Conservation (phyloP, 148 eudicot genomes). For the Rhododendron kiyosumense region DNA sequence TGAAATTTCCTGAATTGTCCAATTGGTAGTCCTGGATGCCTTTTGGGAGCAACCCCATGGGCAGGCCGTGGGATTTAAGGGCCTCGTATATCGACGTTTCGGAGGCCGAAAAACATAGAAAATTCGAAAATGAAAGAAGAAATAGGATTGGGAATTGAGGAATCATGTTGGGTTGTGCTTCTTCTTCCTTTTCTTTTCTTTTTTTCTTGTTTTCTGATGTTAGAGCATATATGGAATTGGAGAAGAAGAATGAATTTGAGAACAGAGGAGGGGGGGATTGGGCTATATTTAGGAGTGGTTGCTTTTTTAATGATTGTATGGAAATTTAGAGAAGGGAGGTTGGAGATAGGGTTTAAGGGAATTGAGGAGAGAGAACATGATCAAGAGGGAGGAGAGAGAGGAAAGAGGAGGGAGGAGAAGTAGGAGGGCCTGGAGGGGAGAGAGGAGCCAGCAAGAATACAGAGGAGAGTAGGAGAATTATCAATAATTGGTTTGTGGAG, state of each 20-base stretch:
- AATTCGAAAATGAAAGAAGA: constrained; percentile 7
- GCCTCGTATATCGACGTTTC: constrained; percentile 60
- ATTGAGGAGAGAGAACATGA: background rate
- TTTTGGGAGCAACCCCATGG: constrained; percentile 74
- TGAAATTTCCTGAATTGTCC: constrained; percentile 42
- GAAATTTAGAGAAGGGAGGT: background rate
- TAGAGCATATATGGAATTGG: constrained; percentile 3
- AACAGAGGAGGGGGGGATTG: background rate
- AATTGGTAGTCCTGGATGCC: constrained; percentile 45
- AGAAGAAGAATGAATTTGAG: background rate
- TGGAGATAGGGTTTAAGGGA: constrained; percentile 28
- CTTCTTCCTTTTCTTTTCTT: background rate
- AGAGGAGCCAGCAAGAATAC: constrained; percentile 37
- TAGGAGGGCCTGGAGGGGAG: background rate
- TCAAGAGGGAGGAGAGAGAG: background rate
- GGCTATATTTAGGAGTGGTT: background rate
- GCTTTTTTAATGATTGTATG: background rate
- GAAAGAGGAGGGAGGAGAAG: background rate
- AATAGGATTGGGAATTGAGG: background rate
- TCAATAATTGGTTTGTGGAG: constrained; percentile 6
- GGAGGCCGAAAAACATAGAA: constrained; percentile 1
- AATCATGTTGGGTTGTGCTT: background rate
- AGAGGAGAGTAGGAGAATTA: constrained; percentile 18
- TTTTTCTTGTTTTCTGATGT: background rate
- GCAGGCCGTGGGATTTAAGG: constrained; percentile 46